Evolutionary conservation across 345 rosid genomes (phyloP), one percentile per base, ranked within the genome.

Genomic region (Eucalyptus rudis): DNA sequence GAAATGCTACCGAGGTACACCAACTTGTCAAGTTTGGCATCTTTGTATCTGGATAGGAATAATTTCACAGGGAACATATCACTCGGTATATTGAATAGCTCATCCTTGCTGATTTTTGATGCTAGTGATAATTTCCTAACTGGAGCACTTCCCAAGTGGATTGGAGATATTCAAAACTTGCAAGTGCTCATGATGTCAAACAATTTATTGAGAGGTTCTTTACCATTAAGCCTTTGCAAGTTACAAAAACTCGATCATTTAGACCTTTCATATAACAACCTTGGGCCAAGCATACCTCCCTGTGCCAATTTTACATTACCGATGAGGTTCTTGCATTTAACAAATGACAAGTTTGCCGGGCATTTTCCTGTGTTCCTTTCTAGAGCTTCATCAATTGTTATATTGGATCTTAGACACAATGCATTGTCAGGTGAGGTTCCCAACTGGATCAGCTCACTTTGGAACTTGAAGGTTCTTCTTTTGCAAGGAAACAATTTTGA

Each of bases 121-220:
- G 85, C 90, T 5, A 86, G 91, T 43, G 76, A 86, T 5, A 93
- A 93, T 45, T 15, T 15, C 31, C 68, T 93, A 9, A 24, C 33
- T 0, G 91, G 92, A 5, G 24, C 16, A 2, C 84, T 93, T 84
- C 92, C 92, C 4, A 10, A 87, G 27, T 91, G 91, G 90, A 86
- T 91, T 3, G 47, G 45, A 22, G 71, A 81, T 24, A 1, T 80
- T 3, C 51, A 71, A 20, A 0, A 3, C 27, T 51, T 91, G 59
- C 0, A 0, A 6, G 24, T 3, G 17, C 86, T 91, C 25, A 47
- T 13, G 8, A 5, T 91, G 71, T 86, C 87, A 3, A 51, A 83
- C 8, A 91, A 90, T 47, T 5, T 20, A 36, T 84, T 90, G 15
- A 25, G 51, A 7, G 91, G 91, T 27, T 5, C 66, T 2, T 49